A percentile compares a stretch with the other conserved stretches of the same genome.
phyloP scores from a whole-genome alignment of 2,329 filamentous ascomycete genomes.

The Tolypocladium sp. region DNA sequence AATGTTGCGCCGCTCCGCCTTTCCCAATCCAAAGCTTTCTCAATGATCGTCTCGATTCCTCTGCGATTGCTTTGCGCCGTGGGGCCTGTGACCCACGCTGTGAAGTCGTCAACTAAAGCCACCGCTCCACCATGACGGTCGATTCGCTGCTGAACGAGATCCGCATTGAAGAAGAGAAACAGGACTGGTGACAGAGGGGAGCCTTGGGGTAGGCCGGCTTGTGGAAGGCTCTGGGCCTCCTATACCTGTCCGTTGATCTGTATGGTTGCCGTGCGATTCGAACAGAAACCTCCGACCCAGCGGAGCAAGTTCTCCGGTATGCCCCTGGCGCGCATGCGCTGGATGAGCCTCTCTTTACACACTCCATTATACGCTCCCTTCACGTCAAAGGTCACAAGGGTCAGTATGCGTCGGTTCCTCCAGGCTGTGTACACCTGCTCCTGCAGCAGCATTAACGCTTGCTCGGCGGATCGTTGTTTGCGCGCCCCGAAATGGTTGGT shows the following conservation, averaged over 20 bases:
- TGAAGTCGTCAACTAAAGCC: slow-evolving; percentile 16
- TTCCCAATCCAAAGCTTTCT: slow-evolving; percentile 12
- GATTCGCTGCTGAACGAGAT: background rate
- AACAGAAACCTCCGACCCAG: slow-evolving; percentile 7
- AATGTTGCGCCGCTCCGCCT: slow-evolving; percentile 15
- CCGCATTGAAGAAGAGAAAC: slow-evolving; percentile 21
- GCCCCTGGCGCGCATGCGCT: slow-evolving; percentile 6
- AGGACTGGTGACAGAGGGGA: slow-evolving; percentile 23
- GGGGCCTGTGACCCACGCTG: slow-evolving; percentile 11
- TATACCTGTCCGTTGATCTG: background rate
- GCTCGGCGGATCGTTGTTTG: too few relatives aligned
- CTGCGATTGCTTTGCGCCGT: slow-evolving; percentile 10
- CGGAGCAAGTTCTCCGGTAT: slow-evolving; percentile 4
- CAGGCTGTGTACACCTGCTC: slow-evolving; percentile 1
- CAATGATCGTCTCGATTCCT: slow-evolving; percentile 15
- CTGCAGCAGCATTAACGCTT: too few relatives aligned
- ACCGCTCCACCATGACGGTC: background rate
- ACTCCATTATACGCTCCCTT: slow-evolving; percentile 9
- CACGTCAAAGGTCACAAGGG: slow-evolving; percentile 6
- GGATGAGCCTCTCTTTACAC: slow-evolving; percentile 6
- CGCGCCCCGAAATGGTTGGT: too few relatives aligned
- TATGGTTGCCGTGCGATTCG: background rate
- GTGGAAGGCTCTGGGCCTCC: background rate
- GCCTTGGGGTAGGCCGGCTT: slow-evolving; percentile 18
- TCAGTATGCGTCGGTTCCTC: slow-evolving; percentile 2